Percentiles rank a stretch among this genome's conserved stretches.
Conservation (phyloP, 2,329 filamentous ascomycete genomes). For the Penicillium sp. region DNA sequence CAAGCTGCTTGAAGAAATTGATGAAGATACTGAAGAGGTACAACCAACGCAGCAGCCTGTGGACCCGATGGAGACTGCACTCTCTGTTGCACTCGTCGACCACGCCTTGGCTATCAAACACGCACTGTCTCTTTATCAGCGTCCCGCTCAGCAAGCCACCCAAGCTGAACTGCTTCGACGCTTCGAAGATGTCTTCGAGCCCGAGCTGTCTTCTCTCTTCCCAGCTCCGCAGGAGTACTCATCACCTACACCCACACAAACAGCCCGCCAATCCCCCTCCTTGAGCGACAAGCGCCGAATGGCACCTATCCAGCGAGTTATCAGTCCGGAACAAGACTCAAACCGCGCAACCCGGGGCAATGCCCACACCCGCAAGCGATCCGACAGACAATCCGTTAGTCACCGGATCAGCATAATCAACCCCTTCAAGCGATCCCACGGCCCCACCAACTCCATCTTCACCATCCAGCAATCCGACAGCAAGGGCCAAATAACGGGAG, state of each 20-base stretch:
- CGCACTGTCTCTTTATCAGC: conserved; percentile 67
- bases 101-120: conserved; percentile 85
- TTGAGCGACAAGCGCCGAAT: conserved; percentile 26
- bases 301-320: conserved; percentile 26
- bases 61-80: conserved; percentile 67
- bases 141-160: conserved; percentile 53
- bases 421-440: conserved; percentile 43
- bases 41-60: conserved; percentile 49
- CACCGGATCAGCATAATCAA: conserved; percentile 45
- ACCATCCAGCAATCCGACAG: conserved; percentile 31
- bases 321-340: conserved; percentile 38
- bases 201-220: conserved; percentile 63
- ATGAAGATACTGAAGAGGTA: conserved; percentile 49
- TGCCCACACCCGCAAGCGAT: conserved; percentile 31
- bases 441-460: conserved; percentile 34
- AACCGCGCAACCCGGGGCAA: conserved; percentile 32
- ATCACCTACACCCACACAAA: conserved; percentile 42
- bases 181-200: conserved; percentile 50
- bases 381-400: conserved; percentile 38
- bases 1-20: conserved; percentile 43
- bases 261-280: conserved; percentile 36
- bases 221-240: conserved; percentile 33
- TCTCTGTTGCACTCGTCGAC: conserved; percentile 82
- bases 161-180: conserved; percentile 39
- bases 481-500: conserved; percentile 22